These are phyloP conservation scores for Pontederia crassipes DNA, from an alignment of 176 grass and related monocot genomes.

Conservation along the genomic window DNA sequence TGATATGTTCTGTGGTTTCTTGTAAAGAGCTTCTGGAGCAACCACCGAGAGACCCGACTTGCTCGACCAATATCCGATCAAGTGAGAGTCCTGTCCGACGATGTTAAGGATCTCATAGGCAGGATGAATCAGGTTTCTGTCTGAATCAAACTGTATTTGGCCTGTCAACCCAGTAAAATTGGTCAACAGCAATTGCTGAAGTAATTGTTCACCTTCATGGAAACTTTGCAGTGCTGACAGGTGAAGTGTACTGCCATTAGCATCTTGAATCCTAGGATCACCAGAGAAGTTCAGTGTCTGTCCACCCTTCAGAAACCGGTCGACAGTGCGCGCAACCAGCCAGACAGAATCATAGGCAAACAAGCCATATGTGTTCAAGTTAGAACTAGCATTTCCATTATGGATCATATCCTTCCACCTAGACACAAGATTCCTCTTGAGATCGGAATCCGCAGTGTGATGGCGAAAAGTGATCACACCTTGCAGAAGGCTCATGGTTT, in stretches of 20 bases:
- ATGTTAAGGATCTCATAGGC: conserved; percentile 79
- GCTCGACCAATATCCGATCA: conserved; percentile 64
- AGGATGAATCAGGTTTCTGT: conserved; percentile 22
- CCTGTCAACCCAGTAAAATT: conserved; percentile 79
- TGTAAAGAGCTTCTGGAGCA: conserved; percentile 29
- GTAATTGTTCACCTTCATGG: conserved; percentile 47
- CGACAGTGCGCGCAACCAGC: conserved; percentile 54
- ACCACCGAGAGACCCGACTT: conserved; percentile 28
- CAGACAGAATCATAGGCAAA: conserved; percentile 68
- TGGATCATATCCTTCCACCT: conserved; percentile 30
- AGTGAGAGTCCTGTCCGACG: conserved; percentile 40
- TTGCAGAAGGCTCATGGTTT: conserved; percentile 33
- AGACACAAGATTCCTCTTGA: conserved; percentile 37
- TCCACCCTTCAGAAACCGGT: conserved; percentile 39
- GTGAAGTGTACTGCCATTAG: conserved; percentile 33
- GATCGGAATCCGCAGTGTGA: conserved; percentile 42
- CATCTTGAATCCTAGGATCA: conserved; percentile 28
- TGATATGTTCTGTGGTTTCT: conserved; percentile 21
- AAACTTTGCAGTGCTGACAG: conserved; percentile 40
- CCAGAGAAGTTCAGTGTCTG: conserved; percentile 42
- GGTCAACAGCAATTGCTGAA: conserved; percentile 29
- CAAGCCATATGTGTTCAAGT: conserved; percentile 51
- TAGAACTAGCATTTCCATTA: conserved; percentile 6
- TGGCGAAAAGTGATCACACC: conserved; percentile 56
- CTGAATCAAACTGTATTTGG: conserved; percentile 25